These are phyloP conservation scores for Sisymbrium altissimum DNA, from an alignment of 345 rosid genomes.

Conservation along the genomic window DNA sequence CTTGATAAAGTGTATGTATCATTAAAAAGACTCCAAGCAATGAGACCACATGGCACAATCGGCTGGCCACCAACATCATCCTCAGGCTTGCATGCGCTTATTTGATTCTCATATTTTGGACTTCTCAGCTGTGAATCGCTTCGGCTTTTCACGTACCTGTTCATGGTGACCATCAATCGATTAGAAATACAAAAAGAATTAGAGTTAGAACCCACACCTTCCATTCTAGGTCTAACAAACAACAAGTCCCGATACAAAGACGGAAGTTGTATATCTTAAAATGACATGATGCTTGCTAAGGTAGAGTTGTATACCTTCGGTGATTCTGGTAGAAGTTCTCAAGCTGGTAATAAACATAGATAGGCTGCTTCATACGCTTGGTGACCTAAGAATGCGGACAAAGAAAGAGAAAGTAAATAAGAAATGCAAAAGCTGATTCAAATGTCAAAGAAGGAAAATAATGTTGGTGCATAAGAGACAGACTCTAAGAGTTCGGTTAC, in stretches of 20 bases:
- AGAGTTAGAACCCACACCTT: slow-evolving; percentile 7
- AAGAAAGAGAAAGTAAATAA: slow-evolving; percentile 22
- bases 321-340: slow-evolving; percentile 99
- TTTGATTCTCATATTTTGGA: slow-evolving; percentile 31
- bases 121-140: slow-evolving; percentile 68
- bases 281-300: too few species aligned
- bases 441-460: neutral
- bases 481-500: slow-evolving; percentile 54
- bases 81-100: slow-evolving; percentile 71
- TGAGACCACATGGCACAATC: slow-evolving; percentile 97
- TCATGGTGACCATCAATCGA: neutral
- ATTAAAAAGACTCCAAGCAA: slow-evolving; percentile 99
- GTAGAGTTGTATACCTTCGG: slow-evolving; percentile 56
- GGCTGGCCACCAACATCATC: slow-evolving; percentile 37
- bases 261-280: too few species aligned
- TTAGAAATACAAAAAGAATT: neutral
- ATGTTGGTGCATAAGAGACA: slow-evolving; percentile 23
- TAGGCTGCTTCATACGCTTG: slow-evolving; percentile 79
- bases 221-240: slow-evolving; percentile 2
- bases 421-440: neutral
- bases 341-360: slow-evolving; percentile 93
- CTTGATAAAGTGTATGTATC: slow-evolving; percentile 67
- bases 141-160: slow-evolving; percentile 95
- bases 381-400: slow-evolving; percentile 47
- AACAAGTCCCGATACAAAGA: neutral